Conservation (phyloP, 305 asterid species). For the Rubia occidens region DNA sequence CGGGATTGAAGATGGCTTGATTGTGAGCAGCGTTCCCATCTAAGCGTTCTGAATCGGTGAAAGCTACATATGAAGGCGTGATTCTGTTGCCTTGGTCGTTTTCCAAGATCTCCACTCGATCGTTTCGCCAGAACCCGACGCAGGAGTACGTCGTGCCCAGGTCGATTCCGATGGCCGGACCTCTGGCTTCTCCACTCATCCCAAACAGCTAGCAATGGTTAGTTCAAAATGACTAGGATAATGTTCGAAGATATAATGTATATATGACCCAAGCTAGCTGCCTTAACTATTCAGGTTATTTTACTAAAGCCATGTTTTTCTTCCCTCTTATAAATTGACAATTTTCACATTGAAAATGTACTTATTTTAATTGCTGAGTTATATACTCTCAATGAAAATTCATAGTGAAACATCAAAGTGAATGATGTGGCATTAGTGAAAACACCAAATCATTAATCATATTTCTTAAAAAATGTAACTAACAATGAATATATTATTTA, state of each 20-base stretch:
- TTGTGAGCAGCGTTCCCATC: slow-evolving; percentile 16
- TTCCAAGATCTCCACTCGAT: slow-evolving; percentile 17
- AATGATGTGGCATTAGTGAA: no score
- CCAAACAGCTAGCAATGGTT: background rate
- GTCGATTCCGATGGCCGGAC: slow-evolving; percentile 18
- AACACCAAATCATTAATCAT: no score
- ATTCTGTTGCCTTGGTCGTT: slow-evolving; percentile 25
- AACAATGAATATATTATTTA: no score
- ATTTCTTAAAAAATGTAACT: no score
- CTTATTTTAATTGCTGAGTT: no score
- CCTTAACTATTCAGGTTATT: background rate
- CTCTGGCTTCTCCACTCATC: background rate
- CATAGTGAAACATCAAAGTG: no score
- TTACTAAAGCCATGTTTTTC: background rate
- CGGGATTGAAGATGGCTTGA: slow-evolving; percentile 21
- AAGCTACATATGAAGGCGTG: slow-evolving; percentile 21
- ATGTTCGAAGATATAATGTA: background rate
- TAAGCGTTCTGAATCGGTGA: slow-evolving; percentile 12
- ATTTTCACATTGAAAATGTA: no score
- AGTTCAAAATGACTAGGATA: background rate
- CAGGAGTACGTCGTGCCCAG: slow-evolving; percentile 14
- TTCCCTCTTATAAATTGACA: no score
- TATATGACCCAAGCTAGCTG: background rate
- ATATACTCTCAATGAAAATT: no score
- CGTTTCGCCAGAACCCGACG: slow-evolving; percentile 3